Evolutionary conservation across 768 basidiomycete species (phyloP).

Genomic region (Suillus alpinus): DNA sequence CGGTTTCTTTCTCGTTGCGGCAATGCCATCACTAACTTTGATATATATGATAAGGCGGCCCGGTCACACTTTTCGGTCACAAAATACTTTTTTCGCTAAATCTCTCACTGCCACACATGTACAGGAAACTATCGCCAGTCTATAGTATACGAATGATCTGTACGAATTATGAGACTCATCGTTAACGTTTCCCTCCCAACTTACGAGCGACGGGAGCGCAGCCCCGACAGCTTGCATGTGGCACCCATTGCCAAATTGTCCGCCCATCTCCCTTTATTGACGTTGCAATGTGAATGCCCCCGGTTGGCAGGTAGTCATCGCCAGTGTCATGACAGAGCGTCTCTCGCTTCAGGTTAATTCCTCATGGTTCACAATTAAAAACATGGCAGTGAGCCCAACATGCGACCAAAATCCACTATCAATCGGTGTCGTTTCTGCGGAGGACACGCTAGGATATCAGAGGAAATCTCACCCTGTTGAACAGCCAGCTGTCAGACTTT

Average conservation of each 20-base stretch:
- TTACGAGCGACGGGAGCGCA: neutral
- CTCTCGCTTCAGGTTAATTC: neutral
- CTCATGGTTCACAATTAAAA: neutral
- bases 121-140: too few relatives aligned
- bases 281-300: neutral
- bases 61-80: neutral
- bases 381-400: neutral
- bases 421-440: neutral
- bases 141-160: too few relatives aligned
- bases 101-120: neutral
- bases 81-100: neutral
- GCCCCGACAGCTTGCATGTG: neutral
- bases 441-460: too few relatives aligned
- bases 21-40: conserved; percentile 9
- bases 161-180: neutral
- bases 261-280: neutral
- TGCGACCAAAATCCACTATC: neutral
- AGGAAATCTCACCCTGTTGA: neutral
- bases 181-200: neutral
- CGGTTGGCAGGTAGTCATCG: neutral
- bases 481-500: neutral
- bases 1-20: conserved; percentile 4
- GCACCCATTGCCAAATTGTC: neutral
- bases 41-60: neutral
- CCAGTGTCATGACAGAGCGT: neutral